These are phyloP conservation scores for Eucalyptus cladocalyx DNA, from an alignment of 345 rosid species.

Conservation along the genomic window DNA sequence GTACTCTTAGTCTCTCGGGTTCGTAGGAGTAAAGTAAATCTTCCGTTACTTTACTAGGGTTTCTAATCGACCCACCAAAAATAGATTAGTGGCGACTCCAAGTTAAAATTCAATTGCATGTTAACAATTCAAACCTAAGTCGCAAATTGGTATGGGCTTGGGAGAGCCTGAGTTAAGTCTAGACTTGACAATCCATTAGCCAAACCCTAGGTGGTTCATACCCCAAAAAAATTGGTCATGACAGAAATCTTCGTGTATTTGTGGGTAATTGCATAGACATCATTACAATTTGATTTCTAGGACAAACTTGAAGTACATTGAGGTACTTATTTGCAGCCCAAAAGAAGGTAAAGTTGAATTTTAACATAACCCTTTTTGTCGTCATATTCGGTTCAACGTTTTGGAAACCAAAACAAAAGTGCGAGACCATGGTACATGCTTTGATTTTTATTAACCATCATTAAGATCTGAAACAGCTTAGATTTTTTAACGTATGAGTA, in stretches of 20 bases:
- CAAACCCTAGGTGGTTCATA: too few species aligned
- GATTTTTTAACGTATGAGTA: not conserved
- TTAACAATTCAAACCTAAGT: too few species aligned
- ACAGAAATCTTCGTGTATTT: not conserved
- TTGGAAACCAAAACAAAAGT: not conserved
- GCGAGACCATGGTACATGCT: not conserved
- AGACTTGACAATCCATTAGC: too few species aligned
- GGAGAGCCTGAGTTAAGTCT: too few species aligned
- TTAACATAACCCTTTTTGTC: not conserved
- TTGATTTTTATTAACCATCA: not conserved
- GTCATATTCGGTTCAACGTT: not conserved
- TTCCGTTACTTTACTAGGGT: too few species aligned
- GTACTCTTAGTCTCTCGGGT: too few species aligned
- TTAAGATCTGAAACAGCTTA: not conserved
- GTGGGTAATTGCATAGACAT: not conserved
- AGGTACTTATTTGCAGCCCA: not conserved
- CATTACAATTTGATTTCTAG: not conserved
- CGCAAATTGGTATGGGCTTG: too few species aligned
- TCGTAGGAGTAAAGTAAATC: too few species aligned
- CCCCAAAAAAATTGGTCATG: too few species aligned
- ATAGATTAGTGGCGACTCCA: too few species aligned
- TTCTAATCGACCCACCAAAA: too few species aligned
- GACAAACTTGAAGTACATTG: not conserved
- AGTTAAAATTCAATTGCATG: too few species aligned
- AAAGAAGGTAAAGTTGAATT: not conserved